phyloP scores from a whole-genome alignment of 148 eudicot genomes.

The Cornus suecica region DNA sequence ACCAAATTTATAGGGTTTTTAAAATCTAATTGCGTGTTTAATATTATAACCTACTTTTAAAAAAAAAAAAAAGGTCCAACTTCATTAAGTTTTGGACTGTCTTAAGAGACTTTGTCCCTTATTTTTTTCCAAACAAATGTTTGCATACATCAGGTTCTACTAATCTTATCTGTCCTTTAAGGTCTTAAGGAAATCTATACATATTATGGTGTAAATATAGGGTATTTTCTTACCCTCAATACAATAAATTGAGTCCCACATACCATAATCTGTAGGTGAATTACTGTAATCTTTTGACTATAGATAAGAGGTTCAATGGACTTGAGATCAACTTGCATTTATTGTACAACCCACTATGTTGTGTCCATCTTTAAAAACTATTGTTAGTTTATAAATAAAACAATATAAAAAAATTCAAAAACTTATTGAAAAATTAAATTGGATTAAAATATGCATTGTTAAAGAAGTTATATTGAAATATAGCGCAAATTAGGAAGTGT shows the following conservation, averaged over 20 bases:
- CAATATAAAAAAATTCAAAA: no score
- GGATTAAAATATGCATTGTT: no score
- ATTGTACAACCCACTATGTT: neutral
- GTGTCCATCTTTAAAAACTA: no score
- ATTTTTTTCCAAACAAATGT: neutral
- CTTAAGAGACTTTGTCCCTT: neutral
- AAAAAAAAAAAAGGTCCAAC: no score
- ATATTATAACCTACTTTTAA: neutral
- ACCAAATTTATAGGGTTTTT: neutral
- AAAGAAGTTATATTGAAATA: no score
- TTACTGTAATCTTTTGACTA: no score
- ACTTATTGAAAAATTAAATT: no score
- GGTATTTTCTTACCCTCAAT: neutral
- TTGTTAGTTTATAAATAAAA: no score
- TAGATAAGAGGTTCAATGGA: neutral
- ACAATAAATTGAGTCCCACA: neutral
- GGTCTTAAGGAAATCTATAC: neutral
- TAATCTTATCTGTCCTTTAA: neutral
- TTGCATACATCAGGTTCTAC: neutral
- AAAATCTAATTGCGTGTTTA: neutral
- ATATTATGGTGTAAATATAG: no score
- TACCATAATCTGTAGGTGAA: no score
- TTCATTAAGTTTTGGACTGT: neutral
- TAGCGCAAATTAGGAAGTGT: no score
- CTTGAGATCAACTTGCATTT: neutral